Evolutionary conservation across 2,329 filamentous ascomycete species (phyloP), one percentile per base, ranked within the genome.

Genomic region (Orbilia quercus): DNA sequence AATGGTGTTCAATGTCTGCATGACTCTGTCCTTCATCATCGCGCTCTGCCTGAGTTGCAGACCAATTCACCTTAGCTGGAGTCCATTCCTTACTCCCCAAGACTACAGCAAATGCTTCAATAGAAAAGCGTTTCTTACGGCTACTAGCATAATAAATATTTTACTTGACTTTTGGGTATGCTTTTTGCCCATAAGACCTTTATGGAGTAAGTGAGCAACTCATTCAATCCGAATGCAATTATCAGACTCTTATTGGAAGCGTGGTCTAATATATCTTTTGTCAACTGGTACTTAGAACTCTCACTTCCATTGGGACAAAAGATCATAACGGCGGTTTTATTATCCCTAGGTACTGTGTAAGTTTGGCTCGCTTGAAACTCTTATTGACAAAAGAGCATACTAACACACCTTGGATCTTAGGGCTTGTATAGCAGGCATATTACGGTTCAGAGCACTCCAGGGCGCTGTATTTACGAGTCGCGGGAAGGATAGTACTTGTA

Each of bases 161-260:
- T 12, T 65, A 5, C 44, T 65, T 53, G 67, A 73, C 22, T 65
- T 73, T 28, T 65, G 59, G 59, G 67, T 73, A 2, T 65, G 59
- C 38, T 54, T 59, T 55, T 34, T 73, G 18, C 67, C 67, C 14
- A 59, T 73, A 48, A 51, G 28, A 36, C 59, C 67, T 1, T 14
- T 73, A 11, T 73, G 53, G 67, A 54, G 67, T 73, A 53, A 40
- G 67, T 50, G 38, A 55, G 7, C 31, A 55, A 34, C 16, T 12
- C 2, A 53, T 23, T 31, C 20, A 23, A 38, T 55, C 28, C 28
- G 28, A 4, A 9, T 31, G 28, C 9, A 5, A 31, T 9, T n/a
- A n/a, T n/a, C n/a, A n/a, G n/a, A n/a, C n/a, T n/a, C n/a, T n/a
- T n/a, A n/a, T n/a, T n/a, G n/a, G n/a, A n/a, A 31, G 28, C 28